Conservation (phyloP, 1,284 basidiomycete genomes). For the Malassezia brasiliensis region DNA sequence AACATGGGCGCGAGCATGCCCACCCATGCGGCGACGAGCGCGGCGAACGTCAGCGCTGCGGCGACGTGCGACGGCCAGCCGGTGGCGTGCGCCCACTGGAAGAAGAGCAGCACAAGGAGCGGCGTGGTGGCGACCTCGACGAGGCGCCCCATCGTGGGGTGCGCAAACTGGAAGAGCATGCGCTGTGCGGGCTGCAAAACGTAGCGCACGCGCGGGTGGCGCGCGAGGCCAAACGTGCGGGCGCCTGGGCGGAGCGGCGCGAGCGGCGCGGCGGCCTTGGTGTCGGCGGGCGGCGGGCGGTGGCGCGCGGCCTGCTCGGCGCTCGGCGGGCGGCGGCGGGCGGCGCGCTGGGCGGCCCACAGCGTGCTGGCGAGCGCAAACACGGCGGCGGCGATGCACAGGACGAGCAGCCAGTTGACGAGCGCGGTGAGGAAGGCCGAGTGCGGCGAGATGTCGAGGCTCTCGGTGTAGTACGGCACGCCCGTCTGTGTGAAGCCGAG, state of each 20-base stretch:
- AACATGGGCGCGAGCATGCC: slow-evolving; percentile 29
- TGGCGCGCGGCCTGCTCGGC: not conserved
- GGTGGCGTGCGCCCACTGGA: slow-evolving; percentile 37
- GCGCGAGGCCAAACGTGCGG: no score
- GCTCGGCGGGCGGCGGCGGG: not conserved
- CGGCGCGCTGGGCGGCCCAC: not conserved
- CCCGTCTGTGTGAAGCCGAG: slow-evolving; percentile 23
- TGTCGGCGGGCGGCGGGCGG: no score
- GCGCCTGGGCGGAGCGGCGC: no score
- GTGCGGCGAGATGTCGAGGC: slow-evolving; percentile 33
- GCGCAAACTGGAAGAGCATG: not conserved
- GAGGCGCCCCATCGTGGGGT: slow-evolving; percentile 4
- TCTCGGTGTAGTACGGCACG: slow-evolving; percentile 30
- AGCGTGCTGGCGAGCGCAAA: slow-evolving; percentile 14
- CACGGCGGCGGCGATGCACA: slow-evolving; percentile 25
- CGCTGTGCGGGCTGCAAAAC: not conserved
- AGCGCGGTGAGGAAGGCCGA: slow-evolving; percentile 42
- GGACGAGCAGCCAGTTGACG: slow-evolving; percentile 29
- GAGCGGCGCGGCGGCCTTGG: no score
- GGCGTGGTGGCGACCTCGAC: slow-evolving; percentile 8
- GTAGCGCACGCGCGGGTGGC: no score
- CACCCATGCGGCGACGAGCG: slow-evolving; percentile 23
- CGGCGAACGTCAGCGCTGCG: slow-evolving; percentile 27
- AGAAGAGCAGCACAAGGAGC: slow-evolving; percentile 36
- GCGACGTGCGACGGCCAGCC: slow-evolving; percentile 40